Percentiles rank a stretch among this genome's conserved stretches.
phyloP scores from a whole-genome alignment of 202 grass and related monocot genomes.

The Eragrostis tef region DNA sequence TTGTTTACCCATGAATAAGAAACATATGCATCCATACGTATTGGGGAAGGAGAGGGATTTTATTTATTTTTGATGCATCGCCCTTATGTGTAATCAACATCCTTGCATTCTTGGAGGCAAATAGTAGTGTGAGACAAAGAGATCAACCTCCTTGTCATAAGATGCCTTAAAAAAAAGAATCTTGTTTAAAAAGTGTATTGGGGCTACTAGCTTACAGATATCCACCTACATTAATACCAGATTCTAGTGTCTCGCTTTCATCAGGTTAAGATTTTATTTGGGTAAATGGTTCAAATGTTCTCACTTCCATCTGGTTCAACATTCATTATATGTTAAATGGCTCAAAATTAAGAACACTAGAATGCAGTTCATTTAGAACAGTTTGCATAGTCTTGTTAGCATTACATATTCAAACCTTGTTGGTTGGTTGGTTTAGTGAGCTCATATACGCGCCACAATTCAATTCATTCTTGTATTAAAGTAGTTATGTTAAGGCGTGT shows the following conservation, averaged over 20 bases:
- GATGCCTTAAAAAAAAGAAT: constrained; percentile 6
- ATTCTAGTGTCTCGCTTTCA: not conserved
- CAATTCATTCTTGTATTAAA: not conserved
- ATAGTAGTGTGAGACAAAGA: not conserved
- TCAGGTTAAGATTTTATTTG: not conserved
- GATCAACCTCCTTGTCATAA: not conserved
- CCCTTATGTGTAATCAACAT: not conserved
- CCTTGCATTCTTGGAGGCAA: not conserved
- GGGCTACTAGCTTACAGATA: not conserved
- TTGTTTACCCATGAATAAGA: constrained; percentile 34
- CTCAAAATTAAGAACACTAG: not conserved
- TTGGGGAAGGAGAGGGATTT: not conserved
- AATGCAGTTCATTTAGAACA: not conserved
- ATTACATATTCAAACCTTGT: not conserved
- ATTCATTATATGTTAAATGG: too few relatives aligned
- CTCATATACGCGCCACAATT: not conserved
- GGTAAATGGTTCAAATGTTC: not conserved
- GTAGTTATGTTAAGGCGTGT: not conserved
- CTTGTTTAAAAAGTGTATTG: not conserved
- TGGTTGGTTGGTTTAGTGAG: not conserved
- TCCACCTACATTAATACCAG: not conserved
- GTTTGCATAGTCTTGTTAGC: not conserved
- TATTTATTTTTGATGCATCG: not conserved
- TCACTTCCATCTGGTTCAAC: too few relatives aligned
- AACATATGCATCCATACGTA: not conserved